Base-by-base conservation (phyloP, 169 alveolate species). In the Miamiensis avidus region DNA sequence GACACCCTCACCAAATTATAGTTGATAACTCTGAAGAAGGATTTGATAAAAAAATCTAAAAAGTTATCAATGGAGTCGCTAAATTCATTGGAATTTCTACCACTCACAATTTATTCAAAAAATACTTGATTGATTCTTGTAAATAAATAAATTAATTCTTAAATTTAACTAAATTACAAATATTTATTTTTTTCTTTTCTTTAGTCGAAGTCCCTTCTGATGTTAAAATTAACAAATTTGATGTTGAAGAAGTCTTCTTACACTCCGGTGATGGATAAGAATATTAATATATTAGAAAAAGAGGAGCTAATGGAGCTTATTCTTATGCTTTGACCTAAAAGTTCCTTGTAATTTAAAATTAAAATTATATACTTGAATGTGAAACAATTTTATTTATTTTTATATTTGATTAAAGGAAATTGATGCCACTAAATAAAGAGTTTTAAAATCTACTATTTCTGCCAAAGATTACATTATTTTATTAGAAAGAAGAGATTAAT, bases 1-100 rank as follows among this genome's bases (percentile, higher is more conserved):
- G 96, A 0, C 97, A 94, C 82, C 94, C 95, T 26, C 94, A 94
- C 77, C 86, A 90, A 76, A 83, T 86, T 0, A 89, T 94, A 31
- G 86, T 94, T 72, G 96, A 92, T 65, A 92, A 94, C 87, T 34
- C 79, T 64, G 90, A 69, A 4, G 49, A 64, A 25, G 74, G 74
- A 27, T 86, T 86, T 72, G 90, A 86, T 75, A 75, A 34, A 29
- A 86, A 81, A 76, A 81, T 86, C 4, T n/a, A 86, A 81, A 81
- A 74, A 32, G 31, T 34, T 29, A 33, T 82, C 65, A 27, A 69
- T 28, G 65, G 74, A 25, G 86, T 82, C 27, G 86, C 34, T 49
- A 79, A 65, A 72, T 79, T 29, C 64, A 72, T 79, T 15, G 84
- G 84, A 34, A 49, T 79, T 27, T 64, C 84, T 26, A 74, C 29